Conservation (phyloP, 352 stramenopile genomes). For the Phytophthora hybrid region DNA sequence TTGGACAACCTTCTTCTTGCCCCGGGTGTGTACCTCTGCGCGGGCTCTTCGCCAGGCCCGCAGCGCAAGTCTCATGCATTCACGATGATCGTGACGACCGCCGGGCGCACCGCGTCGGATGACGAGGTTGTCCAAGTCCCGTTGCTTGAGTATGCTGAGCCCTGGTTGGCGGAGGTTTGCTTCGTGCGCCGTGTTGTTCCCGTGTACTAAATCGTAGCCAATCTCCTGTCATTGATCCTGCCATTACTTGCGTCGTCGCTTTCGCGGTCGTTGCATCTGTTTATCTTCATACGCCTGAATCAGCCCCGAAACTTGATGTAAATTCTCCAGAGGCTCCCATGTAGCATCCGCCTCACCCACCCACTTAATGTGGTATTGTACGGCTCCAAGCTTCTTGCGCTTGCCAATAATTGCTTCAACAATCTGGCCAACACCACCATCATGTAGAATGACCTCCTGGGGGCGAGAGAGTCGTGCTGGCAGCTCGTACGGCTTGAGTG, state of each 20-base stretch:
- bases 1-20: not conserved
- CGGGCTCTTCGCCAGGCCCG: not conserved
- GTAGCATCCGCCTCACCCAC: not conserved
- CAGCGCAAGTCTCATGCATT: conserved; percentile 2
- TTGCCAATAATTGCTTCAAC: conserved; percentile 6
- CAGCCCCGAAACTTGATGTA: not conserved
- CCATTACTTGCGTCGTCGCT: not conserved
- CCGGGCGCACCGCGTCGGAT: not conserved
- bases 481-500: conserved; percentile 5
- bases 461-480: not conserved
- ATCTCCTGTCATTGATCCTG: not conserved
- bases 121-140: not conserved
- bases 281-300: conserved; percentile 3
- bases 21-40: not conserved
- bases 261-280: not conserved
- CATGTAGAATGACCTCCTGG: not conserved
- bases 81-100: not conserved
- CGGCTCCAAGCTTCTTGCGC: not conserved
- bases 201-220: not conserved
- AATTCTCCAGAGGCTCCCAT: not conserved
- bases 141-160: not conserved
- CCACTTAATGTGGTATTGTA: not conserved
- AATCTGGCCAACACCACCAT: conserved; percentile 7
- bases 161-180: not conserved
- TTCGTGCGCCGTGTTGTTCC: not conserved